Evolutionary conservation across 2,329 filamentous ascomycete genomes (phyloP).

Genomic region (Falciphora oryzae): DNA sequence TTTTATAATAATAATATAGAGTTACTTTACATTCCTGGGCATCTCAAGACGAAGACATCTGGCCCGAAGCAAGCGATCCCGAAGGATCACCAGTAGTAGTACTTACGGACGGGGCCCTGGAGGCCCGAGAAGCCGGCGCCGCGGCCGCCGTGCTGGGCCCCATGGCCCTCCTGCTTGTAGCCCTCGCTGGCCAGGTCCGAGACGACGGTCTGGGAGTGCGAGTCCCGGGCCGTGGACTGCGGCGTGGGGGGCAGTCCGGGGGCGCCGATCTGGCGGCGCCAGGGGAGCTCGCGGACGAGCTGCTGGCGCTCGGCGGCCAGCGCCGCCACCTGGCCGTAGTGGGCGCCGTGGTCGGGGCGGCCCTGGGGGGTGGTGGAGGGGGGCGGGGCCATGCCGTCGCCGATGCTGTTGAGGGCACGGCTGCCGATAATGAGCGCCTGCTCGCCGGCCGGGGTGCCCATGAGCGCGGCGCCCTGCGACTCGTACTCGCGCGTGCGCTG

Average conservation of each 20-base stretch:
- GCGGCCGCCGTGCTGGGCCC: neutral
- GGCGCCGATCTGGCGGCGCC: too few species aligned
- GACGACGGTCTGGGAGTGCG: neutral
- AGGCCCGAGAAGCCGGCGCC: neutral
- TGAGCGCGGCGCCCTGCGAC: neutral
- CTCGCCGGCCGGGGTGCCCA: neutral
- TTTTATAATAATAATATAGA: too few species aligned
- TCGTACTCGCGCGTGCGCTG: neutral
- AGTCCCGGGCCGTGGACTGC: too few species aligned
- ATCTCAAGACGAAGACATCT: too few species aligned
- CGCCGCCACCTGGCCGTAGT: neutral
- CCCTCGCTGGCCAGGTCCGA: too few species aligned
- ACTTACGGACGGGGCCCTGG: conserved; percentile 8
- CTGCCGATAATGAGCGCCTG: conserved; percentile 4
- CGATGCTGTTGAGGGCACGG: neutral
- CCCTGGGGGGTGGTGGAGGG: too few species aligned
- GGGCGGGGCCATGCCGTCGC: neutral
- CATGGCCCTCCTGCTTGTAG: too few species aligned
- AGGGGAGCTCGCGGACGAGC: neutral
- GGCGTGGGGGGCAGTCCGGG: too few species aligned
- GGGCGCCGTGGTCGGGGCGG: too few species aligned
- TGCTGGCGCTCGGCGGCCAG: neutral
- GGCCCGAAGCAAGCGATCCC: too few species aligned
- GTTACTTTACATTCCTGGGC: too few species aligned
- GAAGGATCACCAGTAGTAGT: neutral